A percentile compares a stretch with the other conserved stretches of the same genome.
These are phyloP conservation scores for Schizosaccharomyces japonicus DNA, from an alignment of 805 yeast species.

Conservation along the genomic window DNA sequence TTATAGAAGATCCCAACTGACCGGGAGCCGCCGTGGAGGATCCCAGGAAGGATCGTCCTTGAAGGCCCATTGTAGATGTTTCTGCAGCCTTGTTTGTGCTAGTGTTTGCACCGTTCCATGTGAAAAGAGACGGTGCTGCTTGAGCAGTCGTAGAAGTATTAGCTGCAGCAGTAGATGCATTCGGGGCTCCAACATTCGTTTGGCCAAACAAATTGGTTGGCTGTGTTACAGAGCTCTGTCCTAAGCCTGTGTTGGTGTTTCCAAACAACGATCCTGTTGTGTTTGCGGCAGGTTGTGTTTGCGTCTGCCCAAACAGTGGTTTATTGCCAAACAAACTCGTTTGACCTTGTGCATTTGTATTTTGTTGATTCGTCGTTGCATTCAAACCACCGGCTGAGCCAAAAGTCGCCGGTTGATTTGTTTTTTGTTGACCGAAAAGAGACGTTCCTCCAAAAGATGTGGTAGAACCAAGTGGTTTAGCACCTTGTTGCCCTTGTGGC, in stretches of 20 bases:
- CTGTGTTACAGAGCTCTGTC: too few relatives aligned
- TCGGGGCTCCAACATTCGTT: background rate
- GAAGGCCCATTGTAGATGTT: too few relatives aligned
- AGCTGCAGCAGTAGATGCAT: too few relatives aligned
- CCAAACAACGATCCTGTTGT: too few relatives aligned
- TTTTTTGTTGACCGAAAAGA: conserved; percentile 20
- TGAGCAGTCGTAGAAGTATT: too few relatives aligned
- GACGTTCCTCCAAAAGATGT: conserved; percentile 80
- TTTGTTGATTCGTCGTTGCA: background rate
- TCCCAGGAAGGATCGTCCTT: too few relatives aligned
- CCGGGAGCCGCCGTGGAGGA: too few relatives aligned
- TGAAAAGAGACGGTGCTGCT: background rate
- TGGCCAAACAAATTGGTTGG: background rate
- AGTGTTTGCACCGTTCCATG: background rate
- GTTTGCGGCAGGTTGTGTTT: background rate
- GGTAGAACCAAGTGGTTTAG: conserved; percentile 28
- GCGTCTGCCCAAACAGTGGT: background rate
- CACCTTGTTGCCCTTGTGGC: background rate
- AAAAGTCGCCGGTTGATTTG: background rate
- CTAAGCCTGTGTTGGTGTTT: too few relatives aligned
- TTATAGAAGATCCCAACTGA: too few relatives aligned
- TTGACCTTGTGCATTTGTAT: too few relatives aligned
- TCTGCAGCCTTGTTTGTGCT: too few relatives aligned
- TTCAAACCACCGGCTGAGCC: background rate
- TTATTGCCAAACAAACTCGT: too few relatives aligned